Percentiles rank a stretch among this genome's conserved stretches.
phyloP scores from a whole-genome alignment of 1,284 basidiomycete species.

The Ustilago loliicola region DNA sequence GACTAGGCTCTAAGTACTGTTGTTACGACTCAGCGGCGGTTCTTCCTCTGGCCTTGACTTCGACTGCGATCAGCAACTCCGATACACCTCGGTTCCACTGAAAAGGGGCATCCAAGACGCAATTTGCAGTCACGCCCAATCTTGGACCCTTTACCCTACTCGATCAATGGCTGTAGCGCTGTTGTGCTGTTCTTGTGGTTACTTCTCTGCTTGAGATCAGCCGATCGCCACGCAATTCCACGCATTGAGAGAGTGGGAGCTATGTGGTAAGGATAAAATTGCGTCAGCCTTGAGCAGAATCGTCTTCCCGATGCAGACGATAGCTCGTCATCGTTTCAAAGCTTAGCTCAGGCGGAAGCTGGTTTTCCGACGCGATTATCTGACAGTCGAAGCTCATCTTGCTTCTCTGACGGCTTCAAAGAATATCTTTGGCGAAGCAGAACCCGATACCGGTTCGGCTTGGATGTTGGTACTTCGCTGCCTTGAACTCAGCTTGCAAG shows the following conservation, averaged over 20 bases:
- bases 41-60: not conserved
- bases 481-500: not conserved
- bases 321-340: too few relatives aligned
- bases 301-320: too few relatives aligned
- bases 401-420: too few relatives aligned
- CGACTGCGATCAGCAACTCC: slow-evolving; percentile 1
- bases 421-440: not conserved
- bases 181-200: too few relatives aligned
- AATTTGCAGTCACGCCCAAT: not conserved
- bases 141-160: slow-evolving; percentile 14
- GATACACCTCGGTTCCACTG: slow-evolving; percentile 19
- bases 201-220: not conserved
- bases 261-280: too few relatives aligned
- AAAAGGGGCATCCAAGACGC: slow-evolving; percentile 1
- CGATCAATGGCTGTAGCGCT: too few relatives aligned
- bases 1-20: not conserved
- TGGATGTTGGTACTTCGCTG: not conserved
- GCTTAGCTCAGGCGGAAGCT: slow-evolving; percentile 2
- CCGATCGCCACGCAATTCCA: too few relatives aligned
- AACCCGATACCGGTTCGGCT: not conserved
- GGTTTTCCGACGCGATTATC: slow-evolving; percentile 1
- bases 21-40: not conserved
- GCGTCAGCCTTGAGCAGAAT: too few relatives aligned
- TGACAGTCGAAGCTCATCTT: too few relatives aligned
- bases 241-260: too few relatives aligned